These are phyloP conservation scores for Phaseolus lunatus DNA, from an alignment of 306 rosid genomes.

Conservation along the genomic window DNA sequence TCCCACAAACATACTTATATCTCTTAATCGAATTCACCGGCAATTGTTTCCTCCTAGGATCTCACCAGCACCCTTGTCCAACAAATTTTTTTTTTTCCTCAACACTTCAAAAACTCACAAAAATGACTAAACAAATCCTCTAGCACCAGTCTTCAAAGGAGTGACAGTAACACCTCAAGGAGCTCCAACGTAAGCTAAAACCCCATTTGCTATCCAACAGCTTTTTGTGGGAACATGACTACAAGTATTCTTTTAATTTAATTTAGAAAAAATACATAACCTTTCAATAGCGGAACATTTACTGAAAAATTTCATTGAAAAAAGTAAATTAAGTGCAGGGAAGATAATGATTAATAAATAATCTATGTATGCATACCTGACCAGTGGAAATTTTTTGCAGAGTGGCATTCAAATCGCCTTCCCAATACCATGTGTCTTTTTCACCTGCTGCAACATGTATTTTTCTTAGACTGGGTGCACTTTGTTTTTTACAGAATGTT, in stretches of 20 bases:
- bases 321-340: not conserved
- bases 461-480: not conserved
- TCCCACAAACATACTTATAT: too few relatives aligned
- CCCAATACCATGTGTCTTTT: not conserved
- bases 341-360: not conserved
- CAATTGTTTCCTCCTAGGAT: too few relatives aligned
- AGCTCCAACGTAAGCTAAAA: too few relatives aligned
- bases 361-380: not conserved
- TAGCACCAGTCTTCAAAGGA: not conserved
- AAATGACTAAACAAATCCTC: too few relatives aligned
- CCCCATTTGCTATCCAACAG: not conserved
- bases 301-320: too few relatives aligned
- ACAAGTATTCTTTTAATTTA: not conserved
- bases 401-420: not conserved
- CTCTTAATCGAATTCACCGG: too few relatives aligned
- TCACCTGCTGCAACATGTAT: not conserved
- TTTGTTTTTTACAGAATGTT: not conserved
- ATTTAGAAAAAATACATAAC: not conserved
- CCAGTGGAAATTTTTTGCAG: not conserved
- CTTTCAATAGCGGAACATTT: not conserved
- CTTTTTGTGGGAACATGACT: not conserved
- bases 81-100: too few relatives aligned
- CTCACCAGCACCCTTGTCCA: too few relatives aligned
- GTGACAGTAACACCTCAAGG: too few relatives aligned
- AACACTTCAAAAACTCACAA: too few relatives aligned